Evolutionary conservation across 164 flowering plant species (phyloP).

Genomic region (Protea cynaroides): DNA sequence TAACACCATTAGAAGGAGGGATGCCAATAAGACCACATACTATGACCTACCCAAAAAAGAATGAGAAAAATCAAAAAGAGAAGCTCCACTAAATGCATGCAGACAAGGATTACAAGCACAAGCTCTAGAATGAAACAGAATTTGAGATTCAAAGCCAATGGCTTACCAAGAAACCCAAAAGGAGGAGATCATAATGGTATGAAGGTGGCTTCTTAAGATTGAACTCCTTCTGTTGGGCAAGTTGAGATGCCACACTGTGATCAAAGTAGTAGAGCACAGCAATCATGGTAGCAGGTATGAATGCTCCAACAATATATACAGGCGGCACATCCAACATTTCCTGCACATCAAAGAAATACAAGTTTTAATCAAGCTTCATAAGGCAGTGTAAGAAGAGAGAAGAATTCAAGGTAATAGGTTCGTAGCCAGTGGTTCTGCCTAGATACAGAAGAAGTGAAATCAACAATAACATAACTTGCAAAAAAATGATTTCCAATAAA

Average conservation of each 20-base stretch:
- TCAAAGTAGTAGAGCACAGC: slow-evolving; percentile 98
- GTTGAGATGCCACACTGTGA: slow-evolving; percentile 98
- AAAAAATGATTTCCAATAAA: too few relatives aligned
- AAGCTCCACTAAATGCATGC: not conserved
- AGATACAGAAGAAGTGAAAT: not conserved
- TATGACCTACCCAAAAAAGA: slow-evolving; percentile 38
- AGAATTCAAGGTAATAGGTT: not conserved
- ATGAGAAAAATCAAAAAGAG: not conserved
- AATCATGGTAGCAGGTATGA: slow-evolving; percentile 97
- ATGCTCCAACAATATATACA: slow-evolving; percentile 79
- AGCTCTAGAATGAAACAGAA: slow-evolving; percentile 3
- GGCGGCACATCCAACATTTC: slow-evolving; percentile 90
- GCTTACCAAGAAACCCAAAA: slow-evolving; percentile 83
- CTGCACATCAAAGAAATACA: slow-evolving; percentile 32
- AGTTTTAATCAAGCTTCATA: not conserved
- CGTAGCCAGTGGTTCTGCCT: not conserved
- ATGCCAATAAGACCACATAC: slow-evolving; percentile 33
- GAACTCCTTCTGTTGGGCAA: slow-evolving; percentile 93
- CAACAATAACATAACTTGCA: not conserved
- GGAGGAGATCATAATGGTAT: slow-evolving; percentile 90
- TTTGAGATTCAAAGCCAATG: not conserved
- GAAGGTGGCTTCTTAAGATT: slow-evolving; percentile 93
- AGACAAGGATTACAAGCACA: not conserved
- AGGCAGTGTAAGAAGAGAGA: not conserved
- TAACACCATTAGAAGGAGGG: slow-evolving; percentile 36